Evolutionary conservation across 2,329 filamentous ascomycete genomes (phyloP).

Genomic region (Calcarisporium arbuscula): DNA sequence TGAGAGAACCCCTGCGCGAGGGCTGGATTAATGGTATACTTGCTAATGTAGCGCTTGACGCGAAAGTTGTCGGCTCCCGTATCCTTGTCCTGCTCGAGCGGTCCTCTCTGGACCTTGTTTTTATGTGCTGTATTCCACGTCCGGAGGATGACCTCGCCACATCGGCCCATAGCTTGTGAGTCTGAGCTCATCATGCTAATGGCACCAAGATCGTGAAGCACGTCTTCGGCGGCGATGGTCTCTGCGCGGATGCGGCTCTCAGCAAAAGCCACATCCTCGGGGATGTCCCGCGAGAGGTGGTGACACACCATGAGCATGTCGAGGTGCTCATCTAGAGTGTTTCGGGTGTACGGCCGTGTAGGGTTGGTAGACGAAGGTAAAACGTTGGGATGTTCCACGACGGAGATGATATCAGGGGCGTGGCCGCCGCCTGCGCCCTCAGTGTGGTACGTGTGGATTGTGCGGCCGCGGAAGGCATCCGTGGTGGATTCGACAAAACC

Average conservation of each 20-base stretch:
- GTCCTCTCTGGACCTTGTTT: conserved; percentile 82
- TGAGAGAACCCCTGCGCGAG: conserved; percentile 87
- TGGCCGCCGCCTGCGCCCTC: conserved; percentile 93
- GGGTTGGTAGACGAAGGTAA: conserved; percentile 89
- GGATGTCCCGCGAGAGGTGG: conserved; percentile 85
- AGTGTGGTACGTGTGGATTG: conserved; percentile 95
- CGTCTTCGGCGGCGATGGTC: conserved; percentile 94
- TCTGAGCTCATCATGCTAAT: conserved; percentile 98
- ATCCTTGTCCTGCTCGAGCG: conserved; percentile 68
- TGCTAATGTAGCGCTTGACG: conserved; percentile 87
- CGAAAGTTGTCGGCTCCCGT: conserved; percentile 83
- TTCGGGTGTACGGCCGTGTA: conserved; percentile 81
- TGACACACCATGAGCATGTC: conserved; percentile 99
- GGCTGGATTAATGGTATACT: conserved; percentile 94
- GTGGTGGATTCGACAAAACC: conserved; percentile 95
- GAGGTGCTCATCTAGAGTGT: conserved; percentile 92
- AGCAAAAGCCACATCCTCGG: conserved; percentile 92
- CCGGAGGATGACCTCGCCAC: conserved; percentile 84
- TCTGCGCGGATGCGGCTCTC: conserved; percentile 91
- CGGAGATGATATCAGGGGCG: conserved; percentile 90
- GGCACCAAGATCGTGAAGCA: conserved; percentile 87
- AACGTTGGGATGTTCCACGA: conserved; percentile 84
- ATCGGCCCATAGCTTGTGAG: conserved; percentile 94
- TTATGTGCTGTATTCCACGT: conserved; percentile 98
- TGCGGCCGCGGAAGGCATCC: conserved; percentile 74